These are phyloP conservation scores for Trichoderma reesei DNA, from an alignment of 495 filamentous ascomycete species.

Conservation along the genomic window DNA sequence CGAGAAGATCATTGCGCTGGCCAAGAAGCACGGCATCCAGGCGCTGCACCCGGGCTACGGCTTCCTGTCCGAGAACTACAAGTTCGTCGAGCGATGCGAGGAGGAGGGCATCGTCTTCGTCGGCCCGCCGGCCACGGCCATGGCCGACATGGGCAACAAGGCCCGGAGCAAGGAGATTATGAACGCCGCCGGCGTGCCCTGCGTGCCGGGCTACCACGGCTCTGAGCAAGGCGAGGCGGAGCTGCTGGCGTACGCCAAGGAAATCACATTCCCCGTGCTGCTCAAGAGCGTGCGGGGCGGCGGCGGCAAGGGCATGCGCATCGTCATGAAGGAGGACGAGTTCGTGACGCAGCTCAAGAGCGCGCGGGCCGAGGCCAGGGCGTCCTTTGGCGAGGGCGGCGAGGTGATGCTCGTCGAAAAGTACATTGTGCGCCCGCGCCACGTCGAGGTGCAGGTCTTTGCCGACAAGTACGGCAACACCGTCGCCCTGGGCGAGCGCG, in stretches of 20 bases:
- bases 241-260: constrained; percentile 62
- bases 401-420: constrained; percentile 96
- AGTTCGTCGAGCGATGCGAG: constrained; percentile 78
- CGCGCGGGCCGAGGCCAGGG: constrained; percentile 80
- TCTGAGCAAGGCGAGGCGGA: constrained; percentile 64
- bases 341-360: constrained; percentile 75
- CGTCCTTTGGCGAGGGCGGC: constrained; percentile 76
- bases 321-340: constrained; percentile 61
- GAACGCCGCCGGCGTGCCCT: constrained; percentile 84
- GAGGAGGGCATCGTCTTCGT: constrained; percentile 92
- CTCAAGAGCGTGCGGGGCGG: constrained; percentile 96
- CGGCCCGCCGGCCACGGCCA: constrained; percentile 83
- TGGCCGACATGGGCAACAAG: constrained; percentile 97
- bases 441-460: constrained; percentile 97
- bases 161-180: constrained; percentile 88
- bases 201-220: constrained; percentile 94
- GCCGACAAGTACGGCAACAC: constrained; percentile 82
- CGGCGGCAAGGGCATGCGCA: constrained; percentile 99
- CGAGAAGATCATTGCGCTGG: constrained; percentile 79
- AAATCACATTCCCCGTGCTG: constrained; percentile 84
- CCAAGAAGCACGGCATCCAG: constrained; percentile 73
- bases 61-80: constrained; percentile 91
- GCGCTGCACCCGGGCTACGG: constrained; percentile 96
- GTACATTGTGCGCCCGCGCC: constrained; percentile 87
- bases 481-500: constrained; percentile 74